Evolutionary conservation across 768 basidiomycete species (phyloP).

Genomic region (Tephrocybe sp.): DNA sequence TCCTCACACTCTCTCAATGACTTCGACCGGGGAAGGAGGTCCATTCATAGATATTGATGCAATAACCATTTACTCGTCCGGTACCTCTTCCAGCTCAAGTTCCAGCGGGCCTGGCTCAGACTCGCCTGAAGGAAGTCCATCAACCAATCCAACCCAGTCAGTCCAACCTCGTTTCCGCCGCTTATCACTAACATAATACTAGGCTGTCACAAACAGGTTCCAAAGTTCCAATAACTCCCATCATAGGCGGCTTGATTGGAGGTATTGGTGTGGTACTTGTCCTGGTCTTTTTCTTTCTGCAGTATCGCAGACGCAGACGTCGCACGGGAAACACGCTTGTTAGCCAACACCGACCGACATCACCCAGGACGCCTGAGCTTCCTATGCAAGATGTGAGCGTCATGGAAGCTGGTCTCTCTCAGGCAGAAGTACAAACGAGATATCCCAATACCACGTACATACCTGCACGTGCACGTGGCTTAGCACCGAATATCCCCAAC

Average conservation of each 20-base stretch:
- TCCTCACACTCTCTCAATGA: constrained; percentile 36
- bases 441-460: constrained; percentile 25
- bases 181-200: not conserved
- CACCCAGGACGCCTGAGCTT: constrained; percentile 27
- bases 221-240: constrained; percentile 3
- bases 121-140: not conserved
- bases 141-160: constrained; percentile 1
- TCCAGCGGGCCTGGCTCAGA: not conserved
- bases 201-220: constrained; percentile 5
- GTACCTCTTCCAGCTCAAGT: not conserved
- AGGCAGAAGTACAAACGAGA: constrained; percentile 2
- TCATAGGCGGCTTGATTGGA: constrained; percentile 20
- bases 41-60: constrained; percentile 45
- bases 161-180: not conserved
- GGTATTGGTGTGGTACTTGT: constrained; percentile 23
- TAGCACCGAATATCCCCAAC: not conserved
- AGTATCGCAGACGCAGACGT: constrained; percentile 16
- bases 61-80: constrained; percentile 33
- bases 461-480: constrained; percentile 13
- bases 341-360: constrained; percentile 16
- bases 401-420: constrained; percentile 24
- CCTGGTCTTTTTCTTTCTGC: constrained; percentile 23
- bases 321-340: constrained; percentile 18
- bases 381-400: constrained; percentile 30
- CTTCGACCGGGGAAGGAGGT: constrained; percentile 28